Base-by-base conservation (phyloP, 768 basidiomycete genomes). In the Heimioporus sp. region DNA sequence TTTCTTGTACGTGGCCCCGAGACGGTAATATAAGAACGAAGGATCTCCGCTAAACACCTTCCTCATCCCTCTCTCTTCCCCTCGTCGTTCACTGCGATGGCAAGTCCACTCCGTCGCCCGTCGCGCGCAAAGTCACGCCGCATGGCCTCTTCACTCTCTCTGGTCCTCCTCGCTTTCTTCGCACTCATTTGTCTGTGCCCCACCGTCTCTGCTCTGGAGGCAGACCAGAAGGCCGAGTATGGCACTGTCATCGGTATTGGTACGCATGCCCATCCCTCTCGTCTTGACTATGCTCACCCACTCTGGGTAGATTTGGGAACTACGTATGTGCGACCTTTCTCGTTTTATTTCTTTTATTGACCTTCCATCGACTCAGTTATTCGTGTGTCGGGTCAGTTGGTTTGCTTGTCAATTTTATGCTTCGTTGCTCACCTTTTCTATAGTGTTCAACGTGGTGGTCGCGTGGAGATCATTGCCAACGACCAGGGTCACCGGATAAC, bases 211-310 rank as follows among this genome's bases (percentile, higher is more conserved):
- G 92, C 90, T 41, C 83, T 87, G 59, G 86, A 85, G 34, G 52
- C 32, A 11, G 71, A 70, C 35, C 74, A 75, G 57, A 74, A 72
- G 60, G 74, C 78, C 52, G 89, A 94, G 64, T 94, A 90, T 70
- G 93, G 94, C 51, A 88, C 89, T 35, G 92, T 96, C 36, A 96
- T 96, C 68, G 94, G 91, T 81, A 91, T 92, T 66, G 89, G 87
- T 90, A 58, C 43, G 85, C 73, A 2, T 30, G 51, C 12, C n/a
- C 13, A 2, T 16, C 17, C 2, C 12, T 8, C 11, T 9, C 5
- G 3, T 1, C 2, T 1, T 0, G 1, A 9, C 10, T 1, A 5
- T 48, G 46, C 53, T 56, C 40, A 71, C 46, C 20, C 3, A 10
- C 49, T 4, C 49, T 39, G 32, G 60, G 46, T 65, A 89, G 92